Conservation (phyloP, 257 asterid species). For the Solanum verrucosum region DNA sequence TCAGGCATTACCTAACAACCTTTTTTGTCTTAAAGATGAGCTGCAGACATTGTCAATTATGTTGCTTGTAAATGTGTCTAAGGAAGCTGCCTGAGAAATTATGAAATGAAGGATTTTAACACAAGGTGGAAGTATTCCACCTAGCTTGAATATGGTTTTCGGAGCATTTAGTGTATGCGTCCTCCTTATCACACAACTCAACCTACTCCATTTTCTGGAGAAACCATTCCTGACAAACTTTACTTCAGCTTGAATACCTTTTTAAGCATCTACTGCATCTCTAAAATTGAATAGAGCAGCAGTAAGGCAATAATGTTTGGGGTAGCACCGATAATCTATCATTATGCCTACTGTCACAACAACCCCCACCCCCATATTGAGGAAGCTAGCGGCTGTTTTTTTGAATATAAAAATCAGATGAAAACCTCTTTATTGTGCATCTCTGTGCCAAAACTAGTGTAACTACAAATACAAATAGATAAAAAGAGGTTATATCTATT, state of each 20-base stretch:
- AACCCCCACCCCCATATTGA: neutral
- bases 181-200: neutral
- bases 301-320: neutral
- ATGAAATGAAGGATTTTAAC: neutral
- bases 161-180: neutral
- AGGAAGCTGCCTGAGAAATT: neutral
- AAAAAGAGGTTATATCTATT: neutral
- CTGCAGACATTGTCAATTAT: neutral
- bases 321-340: neutral
- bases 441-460: neutral
- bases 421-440: neutral
- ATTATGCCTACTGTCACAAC: neutral
- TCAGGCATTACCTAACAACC: neutral
- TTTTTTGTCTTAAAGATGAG: neutral
- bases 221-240: neutral
- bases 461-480: neutral
- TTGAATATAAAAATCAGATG: neutral
- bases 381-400: neutral
- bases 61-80: neutral
- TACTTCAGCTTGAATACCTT: neutral
- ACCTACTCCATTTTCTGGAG: neutral
- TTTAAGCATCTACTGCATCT: neutral
- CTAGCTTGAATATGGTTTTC: neutral
- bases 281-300: neutral
- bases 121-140: neutral